These are phyloP conservation scores for Notholithocarpus densiflorus DNA, from an alignment of 306 rosid genomes.

Conservation along the genomic window DNA sequence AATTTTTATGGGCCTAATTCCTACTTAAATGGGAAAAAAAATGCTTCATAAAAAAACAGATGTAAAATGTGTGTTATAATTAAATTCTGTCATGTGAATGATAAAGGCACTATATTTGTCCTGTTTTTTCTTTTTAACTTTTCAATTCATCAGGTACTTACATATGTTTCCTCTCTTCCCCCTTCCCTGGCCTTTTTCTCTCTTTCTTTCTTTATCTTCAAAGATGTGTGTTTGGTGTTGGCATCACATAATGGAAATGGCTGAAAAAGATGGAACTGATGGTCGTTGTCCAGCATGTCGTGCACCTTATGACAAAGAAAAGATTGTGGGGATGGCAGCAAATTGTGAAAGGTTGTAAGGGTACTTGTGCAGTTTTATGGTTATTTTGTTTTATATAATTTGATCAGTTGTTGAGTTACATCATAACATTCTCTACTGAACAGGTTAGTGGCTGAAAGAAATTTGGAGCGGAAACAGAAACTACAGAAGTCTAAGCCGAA, in stretches of 20 bases:
- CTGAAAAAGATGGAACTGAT: conserved; percentile 44
- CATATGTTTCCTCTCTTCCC: background rate
- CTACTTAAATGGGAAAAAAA: background rate
- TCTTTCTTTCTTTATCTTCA: background rate
- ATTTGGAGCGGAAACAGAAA: conserved; percentile 36
- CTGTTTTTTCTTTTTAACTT: background rate
- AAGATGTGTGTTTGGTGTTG: conserved; percentile 61
- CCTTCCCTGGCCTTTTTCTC: background rate
- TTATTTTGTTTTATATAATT: background rate
- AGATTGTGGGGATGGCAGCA: conserved; percentile 48
- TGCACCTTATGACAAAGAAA: conserved; percentile 45
- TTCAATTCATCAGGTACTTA: background rate
- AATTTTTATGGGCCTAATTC: background rate
- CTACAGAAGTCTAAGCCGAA: conserved; percentile 44
- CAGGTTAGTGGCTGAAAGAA: conserved; percentile 59
- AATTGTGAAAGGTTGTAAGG: conserved; percentile 50
- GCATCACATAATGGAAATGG: conserved; percentile 60
- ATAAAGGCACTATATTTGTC: background rate
- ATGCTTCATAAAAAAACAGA: background rate
- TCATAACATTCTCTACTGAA: conserved; percentile 8
- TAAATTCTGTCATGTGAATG: background rate
- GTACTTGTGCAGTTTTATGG: conserved; percentile 6
- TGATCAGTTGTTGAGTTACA: background rate
- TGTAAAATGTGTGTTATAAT: background rate
- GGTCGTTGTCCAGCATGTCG: conserved; percentile 60